These are phyloP conservation scores for Peltaster fructicola DNA, from an alignment of 2,329 filamentous ascomycete genomes.

Conservation along the genomic window DNA sequence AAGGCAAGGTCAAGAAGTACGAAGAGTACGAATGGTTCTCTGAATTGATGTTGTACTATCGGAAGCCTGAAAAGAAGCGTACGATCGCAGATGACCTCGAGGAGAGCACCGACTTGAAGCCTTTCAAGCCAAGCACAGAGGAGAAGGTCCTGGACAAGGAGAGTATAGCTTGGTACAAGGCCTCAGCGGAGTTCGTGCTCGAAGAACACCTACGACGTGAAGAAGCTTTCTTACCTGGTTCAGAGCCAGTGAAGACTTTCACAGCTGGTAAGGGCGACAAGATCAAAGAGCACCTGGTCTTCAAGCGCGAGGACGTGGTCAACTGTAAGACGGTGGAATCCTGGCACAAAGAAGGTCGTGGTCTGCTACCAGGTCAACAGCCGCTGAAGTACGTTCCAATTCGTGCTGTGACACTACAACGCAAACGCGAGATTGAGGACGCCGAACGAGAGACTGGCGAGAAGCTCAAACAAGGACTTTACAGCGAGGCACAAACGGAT, in stretches of 20 bases:
- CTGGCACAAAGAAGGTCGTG: constrained; percentile 92
- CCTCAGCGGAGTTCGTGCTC: constrained; percentile 68
- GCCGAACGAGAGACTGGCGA: constrained; percentile 60
- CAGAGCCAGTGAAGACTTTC: constrained; percentile 58
- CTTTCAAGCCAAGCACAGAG: constrained; percentile 41
- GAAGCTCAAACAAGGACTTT: constrained; percentile 76
- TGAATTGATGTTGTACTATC: constrained; percentile 57
- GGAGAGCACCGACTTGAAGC: constrained; percentile 57
- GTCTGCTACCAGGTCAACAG: constrained; percentile 48
- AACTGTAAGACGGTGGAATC: constrained; percentile 82
- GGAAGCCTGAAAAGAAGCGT: constrained; percentile 31
- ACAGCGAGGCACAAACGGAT: constrained; percentile 69
- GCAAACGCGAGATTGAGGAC: constrained; percentile 78
- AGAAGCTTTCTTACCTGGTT: constrained; percentile 59
- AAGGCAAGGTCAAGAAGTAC: constrained; percentile 60
- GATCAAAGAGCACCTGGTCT: constrained; percentile 63
- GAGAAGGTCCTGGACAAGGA: constrained; percentile 31
- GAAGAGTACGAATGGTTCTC: constrained; percentile 83
- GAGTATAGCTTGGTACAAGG: constrained; percentile 76
- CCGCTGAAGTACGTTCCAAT: constrained; percentile 79
- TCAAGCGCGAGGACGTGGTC: constrained; percentile 59
- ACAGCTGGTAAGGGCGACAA: constrained; percentile 56
- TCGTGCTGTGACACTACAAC: constrained; percentile 72
- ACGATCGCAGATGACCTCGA: constrained; percentile 65
- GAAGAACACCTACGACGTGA: constrained; percentile 78